phyloP scores from a whole-genome alignment of 495 filamentous ascomycete genomes.

The Emericellopsis terricola region DNA sequence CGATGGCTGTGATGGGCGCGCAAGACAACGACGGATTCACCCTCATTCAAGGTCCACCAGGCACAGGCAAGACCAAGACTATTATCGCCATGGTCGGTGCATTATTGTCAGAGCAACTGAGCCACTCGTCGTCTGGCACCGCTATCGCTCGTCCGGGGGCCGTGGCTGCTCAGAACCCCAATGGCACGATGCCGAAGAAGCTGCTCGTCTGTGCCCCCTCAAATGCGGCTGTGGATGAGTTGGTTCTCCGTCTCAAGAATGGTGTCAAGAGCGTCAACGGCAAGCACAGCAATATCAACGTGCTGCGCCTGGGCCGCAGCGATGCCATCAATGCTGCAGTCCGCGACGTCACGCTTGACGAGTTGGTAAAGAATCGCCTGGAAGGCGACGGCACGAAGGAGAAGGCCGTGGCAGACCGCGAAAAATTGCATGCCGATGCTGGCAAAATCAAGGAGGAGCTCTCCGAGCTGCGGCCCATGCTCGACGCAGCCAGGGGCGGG shows the following conservation, averaged over 20 bases:
- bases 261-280: conserved; percentile 70
- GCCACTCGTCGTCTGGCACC: conserved; percentile 19
- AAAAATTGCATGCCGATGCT: conserved; percentile 69
- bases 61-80: conserved; percentile 95
- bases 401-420: conserved; percentile 40
- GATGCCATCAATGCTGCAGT: conserved; percentile 88
- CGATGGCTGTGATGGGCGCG: conserved; percentile 81
- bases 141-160: conserved; percentile 20
- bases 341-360: conserved; percentile 82
- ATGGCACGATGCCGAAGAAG: conserved; percentile 41
- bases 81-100: conserved; percentile 92
- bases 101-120: conserved; percentile 46
- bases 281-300: conserved; percentile 49
- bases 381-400: conserved; percentile 28
- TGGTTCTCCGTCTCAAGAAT: conserved; percentile 81
- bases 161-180: conserved; percentile 16
- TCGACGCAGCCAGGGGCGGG: conserved; percentile 53
- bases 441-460: conserved; percentile 56
- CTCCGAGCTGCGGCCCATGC: conserved; percentile 40
- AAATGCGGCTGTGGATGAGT: conserved; percentile 92
- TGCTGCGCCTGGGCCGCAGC: conserved; percentile 78
- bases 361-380: conserved; percentile 63
- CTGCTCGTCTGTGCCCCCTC: conserved; percentile 88
- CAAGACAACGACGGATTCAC: conserved; percentile 92
- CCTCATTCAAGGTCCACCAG: conserved; percentile 89